Evolutionary conservation across 495 filamentous ascomycete species (phyloP), one percentile per base, ranked within the genome.

Genomic region (Neurospora tetraspora): DNA sequence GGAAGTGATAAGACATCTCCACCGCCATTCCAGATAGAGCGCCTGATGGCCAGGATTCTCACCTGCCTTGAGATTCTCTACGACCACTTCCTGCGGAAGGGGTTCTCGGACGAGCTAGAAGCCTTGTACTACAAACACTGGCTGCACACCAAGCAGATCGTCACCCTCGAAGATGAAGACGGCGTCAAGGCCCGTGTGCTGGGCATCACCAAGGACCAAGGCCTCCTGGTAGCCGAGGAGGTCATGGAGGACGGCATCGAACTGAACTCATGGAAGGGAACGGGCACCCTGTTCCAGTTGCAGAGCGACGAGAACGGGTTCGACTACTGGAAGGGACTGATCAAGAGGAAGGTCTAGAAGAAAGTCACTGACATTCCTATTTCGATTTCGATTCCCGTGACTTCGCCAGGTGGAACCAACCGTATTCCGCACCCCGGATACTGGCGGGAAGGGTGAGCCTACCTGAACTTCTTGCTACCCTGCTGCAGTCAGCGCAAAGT

Each of bases 271-370:
- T 61, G 74, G 73, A 81, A 89, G 73, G 79, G 84, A 1, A 98
- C 93, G 11, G 94, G 95, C 2, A 91, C 87, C 80, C 84, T 91
- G 59, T 94, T 89, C 86, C 88, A 91, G 78, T 82, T 99, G 81
- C 94, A 98, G 84, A 98, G 92, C 80, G 96, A 99, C 77, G 93
- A 93, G 78, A 99, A 99, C 77, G 97, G 94, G 82, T 99, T 99
- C 84, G 96, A 99, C 83, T 99, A 98, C 83, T 95, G 97, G 81
- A 91, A 86, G 78, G 96, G 96, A 0, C 79, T 99, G 81, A 81
- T 99, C 69, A 94, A 88, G 86, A 87, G 90, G 78, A 98, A 96
- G 86, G 79, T 91, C 9, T 94, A 72, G 73, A 20, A 38, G 40
- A 69, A 68, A 71, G 73, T 72, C 20, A 76, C 77, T 36, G 12